phyloP scores from a whole-genome alignment of 2,329 filamentous ascomycete species.

The Sporothrix curviconia region DNA sequence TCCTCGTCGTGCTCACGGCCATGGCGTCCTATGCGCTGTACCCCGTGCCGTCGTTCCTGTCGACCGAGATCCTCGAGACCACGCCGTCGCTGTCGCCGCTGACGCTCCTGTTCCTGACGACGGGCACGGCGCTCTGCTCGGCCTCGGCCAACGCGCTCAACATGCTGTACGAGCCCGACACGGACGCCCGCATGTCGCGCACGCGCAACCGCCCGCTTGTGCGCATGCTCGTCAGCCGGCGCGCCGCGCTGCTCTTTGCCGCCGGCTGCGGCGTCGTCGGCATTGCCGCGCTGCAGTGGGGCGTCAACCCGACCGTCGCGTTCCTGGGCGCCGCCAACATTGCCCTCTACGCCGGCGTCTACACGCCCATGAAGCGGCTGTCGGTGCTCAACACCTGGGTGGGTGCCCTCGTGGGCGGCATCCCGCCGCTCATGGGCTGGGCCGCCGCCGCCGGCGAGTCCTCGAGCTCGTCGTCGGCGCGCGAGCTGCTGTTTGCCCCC shows the following conservation, averaged over 20 bases:
- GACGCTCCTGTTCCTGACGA: slow-evolving; percentile 86
- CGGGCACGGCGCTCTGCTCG: slow-evolving; percentile 80
- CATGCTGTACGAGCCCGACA: slow-evolving; percentile 89
- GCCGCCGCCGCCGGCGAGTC: slow-evolving; percentile 86
- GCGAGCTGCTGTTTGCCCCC: slow-evolving; percentile 64
- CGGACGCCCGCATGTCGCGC: slow-evolving; percentile 89
- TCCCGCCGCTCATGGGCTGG: slow-evolving; percentile 97
- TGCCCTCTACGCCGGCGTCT: slow-evolving; percentile 79
- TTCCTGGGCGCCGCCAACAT: slow-evolving; percentile 82
- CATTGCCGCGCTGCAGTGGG: slow-evolving; percentile 69
- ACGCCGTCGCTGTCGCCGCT: slow-evolving; percentile 80
- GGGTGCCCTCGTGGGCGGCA: slow-evolving; percentile 84
- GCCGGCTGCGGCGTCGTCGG: slow-evolving; percentile 64
- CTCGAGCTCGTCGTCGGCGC: slow-evolving; percentile 42
- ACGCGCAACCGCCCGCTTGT: slow-evolving; percentile 88
- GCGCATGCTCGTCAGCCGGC: slow-evolving; percentile 65
- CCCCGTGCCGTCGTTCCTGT: slow-evolving; percentile 80
- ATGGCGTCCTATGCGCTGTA: slow-evolving; percentile 91
- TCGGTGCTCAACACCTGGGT: slow-evolving; percentile 90
- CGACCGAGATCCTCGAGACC: slow-evolving; percentile 43
- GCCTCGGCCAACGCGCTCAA: slow-evolving; percentile 91
- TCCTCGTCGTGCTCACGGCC: slow-evolving; percentile 83
- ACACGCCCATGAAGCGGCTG: slow-evolving; percentile 86
- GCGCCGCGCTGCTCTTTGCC: slow-evolving; percentile 72
- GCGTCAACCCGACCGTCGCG: slow-evolving; percentile 90